Base-by-base conservation (phyloP, 2,329 filamentous ascomycete species). In the Cladophialophora psammophila region DNA sequence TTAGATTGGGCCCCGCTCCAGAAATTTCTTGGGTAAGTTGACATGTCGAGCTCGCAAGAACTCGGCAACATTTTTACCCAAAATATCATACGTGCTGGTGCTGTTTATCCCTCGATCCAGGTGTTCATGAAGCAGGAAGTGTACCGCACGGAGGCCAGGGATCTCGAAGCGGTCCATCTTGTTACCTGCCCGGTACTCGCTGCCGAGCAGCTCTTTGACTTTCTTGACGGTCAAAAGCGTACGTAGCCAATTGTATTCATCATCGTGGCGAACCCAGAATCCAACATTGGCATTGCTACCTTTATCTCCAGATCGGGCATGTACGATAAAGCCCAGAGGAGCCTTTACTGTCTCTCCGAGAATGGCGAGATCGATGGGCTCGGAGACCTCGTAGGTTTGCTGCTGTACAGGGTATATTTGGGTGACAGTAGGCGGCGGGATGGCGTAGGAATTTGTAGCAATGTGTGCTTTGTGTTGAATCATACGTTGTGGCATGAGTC, bases 211-310 rank as follows among this genome's bases (percentile, higher is more conserved):
- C 3, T 63, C 55, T 38, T 60, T 56, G 20, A 71, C 57, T 18
- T 53, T 65, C 2, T 59, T 15, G 2, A 68, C 12, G 9, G 60
- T 65, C 5, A 72, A 42, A 6, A 70, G 54, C 3, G 67, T 68
- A 9, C 76, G 76, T 8, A 82, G 72, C 79, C 80, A 83, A 0
- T 79, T 71, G 67, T 77, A 85, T 70, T 84, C 81, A 38, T 82
- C 78, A 0, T 71, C 72, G 36, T 75, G 71, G 1, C 78, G 76
- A 4, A 80, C 78, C 61, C 81, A 86, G 67, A 84, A 78, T 0
- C 82, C 82, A 3, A 82, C 75, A 56, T 84, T 84, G 50, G 75
- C 77, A 68, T 84, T 78, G 0, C 76, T 76, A 0, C 78, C 80
- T 66, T 84, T 84, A 60, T 84, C 82, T 0, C 79, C 79, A 3